Evolutionary conservation across 129 eudicot genomes (phyloP), one percentile per base, ranked within the genome.

Genomic region (Centaurea solstitialis): DNA sequence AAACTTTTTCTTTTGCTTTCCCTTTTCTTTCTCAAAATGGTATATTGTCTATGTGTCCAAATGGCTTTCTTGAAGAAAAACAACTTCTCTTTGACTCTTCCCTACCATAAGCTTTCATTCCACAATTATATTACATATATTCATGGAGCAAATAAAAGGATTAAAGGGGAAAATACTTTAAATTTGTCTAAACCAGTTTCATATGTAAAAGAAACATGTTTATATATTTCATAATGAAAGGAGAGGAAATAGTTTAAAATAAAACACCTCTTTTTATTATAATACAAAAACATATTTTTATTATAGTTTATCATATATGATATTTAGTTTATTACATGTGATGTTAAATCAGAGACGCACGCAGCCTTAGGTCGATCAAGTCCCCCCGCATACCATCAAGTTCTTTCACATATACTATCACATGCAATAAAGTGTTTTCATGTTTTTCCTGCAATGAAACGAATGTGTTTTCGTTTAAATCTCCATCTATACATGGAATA

Each of bases 41-140:
- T 59, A 76, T 70, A 20, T 76, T 82, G 85, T 75, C 85, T 50
- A 69, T 67, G 43, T 68, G 26, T 82, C 82, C 81, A 70, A 59
- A 76, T 45, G 50, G 61, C 82, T 82, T 83, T 77, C 68, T 82
- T 76, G 86, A 76, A 76, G 40, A 28, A 59, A 76, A 70, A 72
- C 78, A 70, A 77, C 78, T 82, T 77, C 28, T n/a, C 15, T 41
- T 5, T 64, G n/a, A 82, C 86, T 59, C 86, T 82, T 81, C 64
- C 47, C 57, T n/a, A 5, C 61, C 66, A 37, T 68, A 5, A 75
- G 23, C 72, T 81, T 66, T 74, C 69, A 68, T 26, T 26, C 74
- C 39, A 40, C 66, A 38, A 73, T 65, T 73, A 15, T 50, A 50
- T 50, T 50, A 47, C 18, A 33, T 33, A 33, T 33, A 33, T 33